phyloP scores from a whole-genome alignment of 163 green algal species.

The Scenedesmus sp. region DNA sequence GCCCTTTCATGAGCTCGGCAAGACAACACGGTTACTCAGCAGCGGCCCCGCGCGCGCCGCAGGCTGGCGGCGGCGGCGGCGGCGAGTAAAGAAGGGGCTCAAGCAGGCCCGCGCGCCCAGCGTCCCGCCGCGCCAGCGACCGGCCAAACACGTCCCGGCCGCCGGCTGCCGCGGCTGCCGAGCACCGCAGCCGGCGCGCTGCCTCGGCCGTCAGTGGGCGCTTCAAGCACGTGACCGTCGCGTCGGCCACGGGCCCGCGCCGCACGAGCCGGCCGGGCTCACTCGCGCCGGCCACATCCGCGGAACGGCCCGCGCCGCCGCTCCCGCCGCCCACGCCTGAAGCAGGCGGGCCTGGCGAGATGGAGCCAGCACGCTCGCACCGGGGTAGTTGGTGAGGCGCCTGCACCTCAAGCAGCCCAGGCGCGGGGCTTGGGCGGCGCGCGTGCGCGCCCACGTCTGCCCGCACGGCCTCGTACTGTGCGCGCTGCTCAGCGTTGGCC shows the following conservation, averaged over 20 bases:
- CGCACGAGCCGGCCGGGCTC: background rate
- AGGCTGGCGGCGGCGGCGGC: too few relatives aligned
- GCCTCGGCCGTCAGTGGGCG: slow-evolving; percentile 24
- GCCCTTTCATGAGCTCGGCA: too few relatives aligned
- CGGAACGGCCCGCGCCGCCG: background rate
- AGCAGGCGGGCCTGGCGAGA: background rate
- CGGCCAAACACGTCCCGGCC: too few relatives aligned
- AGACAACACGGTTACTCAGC: too few relatives aligned
- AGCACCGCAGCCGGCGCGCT: slow-evolving; percentile 16
- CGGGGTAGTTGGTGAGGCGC: background rate
- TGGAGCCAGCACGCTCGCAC: background rate
- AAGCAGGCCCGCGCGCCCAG: too few relatives aligned
- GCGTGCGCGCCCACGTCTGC: slow-evolving; percentile 35
- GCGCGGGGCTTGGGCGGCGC: background rate
- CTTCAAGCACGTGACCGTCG: slow-evolving; percentile 18
- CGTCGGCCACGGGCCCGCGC: slow-evolving; percentile 9
- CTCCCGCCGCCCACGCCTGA: background rate
- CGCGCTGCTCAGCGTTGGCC: slow-evolving; percentile 8
- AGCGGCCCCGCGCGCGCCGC: too few relatives aligned
- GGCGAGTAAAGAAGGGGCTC: too few relatives aligned
- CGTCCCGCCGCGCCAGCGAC: too few relatives aligned
- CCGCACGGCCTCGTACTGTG: slow-evolving; percentile 12
- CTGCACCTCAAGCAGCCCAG: slow-evolving; percentile 24
- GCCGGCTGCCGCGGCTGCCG: slow-evolving; percentile 21
- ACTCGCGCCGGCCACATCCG: background rate